Evolutionary conservation across 257 asterid species (phyloP).

Genomic region (Echium plantagineum): DNA sequence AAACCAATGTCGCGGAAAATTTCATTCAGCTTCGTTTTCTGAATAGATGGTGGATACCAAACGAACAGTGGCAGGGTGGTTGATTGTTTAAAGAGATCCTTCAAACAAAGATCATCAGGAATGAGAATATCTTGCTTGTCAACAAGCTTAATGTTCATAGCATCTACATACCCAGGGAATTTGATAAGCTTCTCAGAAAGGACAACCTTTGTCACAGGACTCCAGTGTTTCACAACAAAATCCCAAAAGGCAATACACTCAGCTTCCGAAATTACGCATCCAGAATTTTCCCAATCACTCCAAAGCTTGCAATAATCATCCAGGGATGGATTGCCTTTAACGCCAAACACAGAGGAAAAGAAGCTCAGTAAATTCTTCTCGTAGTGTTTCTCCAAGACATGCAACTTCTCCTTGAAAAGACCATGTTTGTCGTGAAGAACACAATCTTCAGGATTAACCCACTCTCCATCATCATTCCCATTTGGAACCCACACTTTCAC

Average conservation of each 20-base stretch:
- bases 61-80: slow-evolving; percentile 21
- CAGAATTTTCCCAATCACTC: slow-evolving; percentile 20
- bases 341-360: slow-evolving; percentile 17
- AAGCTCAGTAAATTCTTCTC: slow-evolving; percentile 11
- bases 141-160: slow-evolving; percentile 10
- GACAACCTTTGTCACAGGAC: slow-evolving; percentile 2
- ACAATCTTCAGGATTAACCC: slow-evolving; percentile 23
- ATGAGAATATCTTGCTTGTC: slow-evolving; percentile 22
- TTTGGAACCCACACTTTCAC: slow-evolving; percentile 24
- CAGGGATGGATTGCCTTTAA: slow-evolving; percentile 19
- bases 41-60: slow-evolving; percentile 28
- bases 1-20: slow-evolving; percentile 21
- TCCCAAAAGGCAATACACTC: slow-evolving; percentile 26
- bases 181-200: slow-evolving; percentile 15
- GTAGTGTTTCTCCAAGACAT: slow-evolving; percentile 20
- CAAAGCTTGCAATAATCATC: slow-evolving; percentile 24
- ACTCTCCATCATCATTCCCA: slow-evolving; percentile 17
- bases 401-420: slow-evolving; percentile 18
- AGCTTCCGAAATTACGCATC: slow-evolving; percentile 10
- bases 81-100: slow-evolving; percentile 16
- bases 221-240: slow-evolving; percentile 24
- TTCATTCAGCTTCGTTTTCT: slow-evolving; percentile 17
- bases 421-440: slow-evolving; percentile 22
- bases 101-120: slow-evolving; percentile 27
- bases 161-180: slow-evolving; percentile 18